A percentile compares a stretch with the other conserved stretches of the same genome.
These are phyloP conservation scores for Closterium sp. DNA, from an alignment of 139 green algal genomes.

Conservation along the genomic window DNA sequence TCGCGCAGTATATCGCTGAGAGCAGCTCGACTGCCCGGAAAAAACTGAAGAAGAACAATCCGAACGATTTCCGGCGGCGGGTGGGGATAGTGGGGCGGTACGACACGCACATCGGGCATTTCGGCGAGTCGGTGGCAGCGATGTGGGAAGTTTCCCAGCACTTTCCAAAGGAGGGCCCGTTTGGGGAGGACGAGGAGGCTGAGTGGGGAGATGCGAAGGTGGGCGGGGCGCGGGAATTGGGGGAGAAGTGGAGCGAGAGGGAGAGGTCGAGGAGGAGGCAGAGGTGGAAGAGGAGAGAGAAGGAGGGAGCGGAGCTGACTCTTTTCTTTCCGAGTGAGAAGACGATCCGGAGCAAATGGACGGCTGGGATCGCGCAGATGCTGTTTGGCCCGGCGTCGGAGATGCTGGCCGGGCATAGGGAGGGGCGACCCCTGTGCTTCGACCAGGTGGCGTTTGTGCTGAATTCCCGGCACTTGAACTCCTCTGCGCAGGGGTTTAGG, in stretches of 20 bases:
- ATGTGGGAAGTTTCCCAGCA: conserved; percentile 20
- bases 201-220: background rate
- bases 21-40: background rate
- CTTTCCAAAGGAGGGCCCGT: background rate
- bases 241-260: background rate
- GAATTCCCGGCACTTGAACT: background rate
- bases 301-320: conserved; percentile 12
- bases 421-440: conserved; percentile 25
- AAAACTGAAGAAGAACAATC: background rate
- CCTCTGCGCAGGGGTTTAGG: background rate
- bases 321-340: conserved; percentile 23
- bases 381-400: background rate
- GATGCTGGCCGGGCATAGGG: background rate
- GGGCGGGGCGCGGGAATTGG: background rate
- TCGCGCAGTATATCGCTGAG: background rate
- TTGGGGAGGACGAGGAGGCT: background rate
- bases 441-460: conserved; percentile 26
- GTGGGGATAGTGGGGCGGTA: conserved; percentile 13
- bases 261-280: background rate
- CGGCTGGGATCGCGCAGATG: background rate
- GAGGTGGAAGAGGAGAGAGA: background rate
- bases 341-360: conserved; percentile 16
- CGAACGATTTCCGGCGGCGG: background rate
- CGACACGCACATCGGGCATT: conserved; percentile 25
- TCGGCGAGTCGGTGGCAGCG: background rate